Evolutionary conservation across 2,329 filamentous ascomycete species (phyloP).

Genomic region (Onygena corvina): DNA sequence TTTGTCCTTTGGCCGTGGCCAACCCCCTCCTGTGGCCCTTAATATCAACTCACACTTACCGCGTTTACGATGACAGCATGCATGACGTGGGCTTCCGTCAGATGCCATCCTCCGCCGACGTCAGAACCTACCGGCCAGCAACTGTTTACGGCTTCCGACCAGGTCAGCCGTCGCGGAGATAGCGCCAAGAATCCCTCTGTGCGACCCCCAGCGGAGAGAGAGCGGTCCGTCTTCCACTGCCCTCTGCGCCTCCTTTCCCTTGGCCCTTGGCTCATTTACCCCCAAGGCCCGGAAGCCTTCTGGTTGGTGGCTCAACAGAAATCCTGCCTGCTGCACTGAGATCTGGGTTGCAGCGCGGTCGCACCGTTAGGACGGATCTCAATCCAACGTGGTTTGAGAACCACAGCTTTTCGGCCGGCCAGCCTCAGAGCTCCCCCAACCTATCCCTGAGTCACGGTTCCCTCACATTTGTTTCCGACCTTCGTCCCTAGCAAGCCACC

Average conservation of each 20-base stretch:
- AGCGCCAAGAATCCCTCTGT: constrained; percentile 1
- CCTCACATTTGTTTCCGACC: neutral
- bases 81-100: neutral
- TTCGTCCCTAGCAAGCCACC: neutral
- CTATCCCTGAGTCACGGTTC: neutral
- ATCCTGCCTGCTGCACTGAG: neutral
- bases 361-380: constrained; percentile 3
- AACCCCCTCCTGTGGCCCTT: neutral
- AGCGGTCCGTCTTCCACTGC: neutral
- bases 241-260: neutral
- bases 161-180: neutral
- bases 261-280: neutral
- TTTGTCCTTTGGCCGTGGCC: too few species aligned
- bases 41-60: neutral
- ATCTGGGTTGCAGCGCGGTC: neutral
- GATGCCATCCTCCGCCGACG: neutral
- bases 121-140: too few species aligned
- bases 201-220: neutral
- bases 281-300: neutral
- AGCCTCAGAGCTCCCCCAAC: neutral
- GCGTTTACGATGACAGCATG: neutral
- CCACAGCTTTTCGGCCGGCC: neutral
- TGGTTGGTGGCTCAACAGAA: neutral
- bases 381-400: neutral
- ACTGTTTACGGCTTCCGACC: neutral